A percentile compares a stretch with the other conserved stretches of the same genome.
Conservation (phyloP, 306 rosid genomes). For the Castanea sativa region DNA sequence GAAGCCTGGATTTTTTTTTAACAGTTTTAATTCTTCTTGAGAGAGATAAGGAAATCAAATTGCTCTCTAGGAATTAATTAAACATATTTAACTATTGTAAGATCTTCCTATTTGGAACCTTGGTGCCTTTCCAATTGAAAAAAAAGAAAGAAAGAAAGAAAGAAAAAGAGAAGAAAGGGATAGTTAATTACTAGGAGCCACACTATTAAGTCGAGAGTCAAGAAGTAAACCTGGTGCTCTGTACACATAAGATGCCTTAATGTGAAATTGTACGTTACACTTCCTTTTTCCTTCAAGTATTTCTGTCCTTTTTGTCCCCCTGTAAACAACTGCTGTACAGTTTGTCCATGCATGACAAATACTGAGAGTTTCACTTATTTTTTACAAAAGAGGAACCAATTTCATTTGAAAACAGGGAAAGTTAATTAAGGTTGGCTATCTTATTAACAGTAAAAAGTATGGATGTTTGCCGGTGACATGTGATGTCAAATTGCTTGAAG, state of each 20-base stretch:
- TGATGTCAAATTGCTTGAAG: neutral
- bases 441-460: neutral
- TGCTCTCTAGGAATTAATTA: neutral
- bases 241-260: no score
- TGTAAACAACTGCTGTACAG: neutral
- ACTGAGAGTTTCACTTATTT: neutral
- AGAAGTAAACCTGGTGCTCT: no score
- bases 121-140: no score
- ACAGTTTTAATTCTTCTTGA: neutral
- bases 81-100: no score
- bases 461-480: neutral
- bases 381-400: neutral
- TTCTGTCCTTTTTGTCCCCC: neutral
- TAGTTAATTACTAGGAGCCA: no score
- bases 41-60: neutral
- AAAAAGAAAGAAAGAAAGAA: no score
- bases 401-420: neutral
- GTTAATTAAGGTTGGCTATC: neutral
- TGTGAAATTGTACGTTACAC: no score
- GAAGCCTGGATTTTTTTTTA: neutral
- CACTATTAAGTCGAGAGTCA: no score
- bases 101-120: no score
- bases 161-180: no score
- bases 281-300: neutral
- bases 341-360: neutral